Evolutionary conservation across 106 monocot genomes (phyloP).

Genomic region (Platanthera zijinensis): DNA sequence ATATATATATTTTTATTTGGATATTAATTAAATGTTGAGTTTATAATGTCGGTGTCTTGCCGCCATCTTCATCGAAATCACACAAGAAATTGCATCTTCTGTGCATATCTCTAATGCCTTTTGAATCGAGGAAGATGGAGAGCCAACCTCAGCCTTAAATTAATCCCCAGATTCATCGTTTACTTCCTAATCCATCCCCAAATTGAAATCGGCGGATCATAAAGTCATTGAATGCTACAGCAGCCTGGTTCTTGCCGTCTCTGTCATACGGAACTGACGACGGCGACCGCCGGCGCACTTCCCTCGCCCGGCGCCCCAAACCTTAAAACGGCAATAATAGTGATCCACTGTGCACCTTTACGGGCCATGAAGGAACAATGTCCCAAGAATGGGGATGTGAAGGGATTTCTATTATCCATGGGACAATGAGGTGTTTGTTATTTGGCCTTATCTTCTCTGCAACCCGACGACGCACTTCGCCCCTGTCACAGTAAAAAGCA

Average conservation of each 20-base stretch:
- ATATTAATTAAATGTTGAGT: too few species aligned
- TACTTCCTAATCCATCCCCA: too few species aligned
- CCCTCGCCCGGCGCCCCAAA: not conserved
- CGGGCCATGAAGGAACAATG: not conserved
- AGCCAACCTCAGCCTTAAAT: too few species aligned
- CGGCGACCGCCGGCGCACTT: not conserved
- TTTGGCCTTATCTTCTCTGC: conserved; percentile 7
- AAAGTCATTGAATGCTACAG: too few species aligned
- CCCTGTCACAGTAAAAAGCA: conserved; percentile 22
- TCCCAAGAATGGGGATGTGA: not conserved
- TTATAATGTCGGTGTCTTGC: too few species aligned
- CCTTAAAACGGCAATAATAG: not conserved
- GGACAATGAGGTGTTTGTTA: not conserved
- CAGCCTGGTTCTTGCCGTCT: not conserved
- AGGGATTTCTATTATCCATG: not conserved
- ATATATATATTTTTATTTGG: too few species aligned
- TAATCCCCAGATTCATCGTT: too few species aligned
- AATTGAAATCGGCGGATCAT: too few species aligned
- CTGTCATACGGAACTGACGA: not conserved
- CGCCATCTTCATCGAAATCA: too few species aligned
- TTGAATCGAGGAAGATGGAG: too few species aligned
- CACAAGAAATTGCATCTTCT: too few species aligned
- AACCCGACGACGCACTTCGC: conserved; percentile 23
- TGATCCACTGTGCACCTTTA: not conserved
- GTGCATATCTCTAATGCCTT: too few species aligned